These are phyloP conservation scores for Berkeleyomyces basicola DNA, from an alignment of 2,329 filamentous ascomycete species.

Conservation along the genomic window DNA sequence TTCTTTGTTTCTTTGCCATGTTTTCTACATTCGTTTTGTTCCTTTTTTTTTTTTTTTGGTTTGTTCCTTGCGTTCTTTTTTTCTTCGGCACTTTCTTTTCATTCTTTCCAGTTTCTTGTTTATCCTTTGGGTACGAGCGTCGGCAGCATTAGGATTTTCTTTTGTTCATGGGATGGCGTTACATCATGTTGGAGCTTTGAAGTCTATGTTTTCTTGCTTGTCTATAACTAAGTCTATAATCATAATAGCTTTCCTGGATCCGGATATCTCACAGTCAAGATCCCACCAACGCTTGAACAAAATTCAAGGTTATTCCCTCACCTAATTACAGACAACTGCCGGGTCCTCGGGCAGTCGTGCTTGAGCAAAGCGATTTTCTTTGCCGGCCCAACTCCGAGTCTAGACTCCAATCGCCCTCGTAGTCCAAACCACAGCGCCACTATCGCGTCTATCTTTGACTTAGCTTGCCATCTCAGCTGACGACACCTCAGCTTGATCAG, in stretches of 20 bases:
- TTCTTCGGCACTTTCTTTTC: neutral
- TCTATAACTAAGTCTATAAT: neutral
- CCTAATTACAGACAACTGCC: too few relatives aligned
- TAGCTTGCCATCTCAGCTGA: too few relatives aligned
- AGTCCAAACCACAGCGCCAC: too few relatives aligned
- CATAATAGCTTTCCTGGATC: too few relatives aligned
- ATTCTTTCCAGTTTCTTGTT: neutral
- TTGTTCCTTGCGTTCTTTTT: neutral
- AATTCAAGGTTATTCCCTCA: too few relatives aligned
- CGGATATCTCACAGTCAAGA: too few relatives aligned
- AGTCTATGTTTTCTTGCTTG: neutral
- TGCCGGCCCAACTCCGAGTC: too few relatives aligned
- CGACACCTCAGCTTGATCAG: neutral
- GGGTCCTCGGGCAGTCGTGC: too few relatives aligned
- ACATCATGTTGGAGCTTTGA: neutral
- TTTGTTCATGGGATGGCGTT: neutral
- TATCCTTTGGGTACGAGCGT: neutral
- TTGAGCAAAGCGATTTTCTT: too few relatives aligned
- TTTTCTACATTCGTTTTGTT: neutral
- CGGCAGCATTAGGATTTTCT: neutral
- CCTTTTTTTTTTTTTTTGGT: neutral
- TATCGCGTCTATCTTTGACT: too few relatives aligned
- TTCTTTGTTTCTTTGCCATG: neutral
- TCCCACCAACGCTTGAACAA: too few relatives aligned
- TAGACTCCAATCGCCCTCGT: too few relatives aligned